Percentiles rank a stretch among this genome's conserved stretches.
These are phyloP conservation scores for Wickerhamiella occidentalis DNA, from an alignment of 805 yeast species.

Conservation along the genomic window DNA sequence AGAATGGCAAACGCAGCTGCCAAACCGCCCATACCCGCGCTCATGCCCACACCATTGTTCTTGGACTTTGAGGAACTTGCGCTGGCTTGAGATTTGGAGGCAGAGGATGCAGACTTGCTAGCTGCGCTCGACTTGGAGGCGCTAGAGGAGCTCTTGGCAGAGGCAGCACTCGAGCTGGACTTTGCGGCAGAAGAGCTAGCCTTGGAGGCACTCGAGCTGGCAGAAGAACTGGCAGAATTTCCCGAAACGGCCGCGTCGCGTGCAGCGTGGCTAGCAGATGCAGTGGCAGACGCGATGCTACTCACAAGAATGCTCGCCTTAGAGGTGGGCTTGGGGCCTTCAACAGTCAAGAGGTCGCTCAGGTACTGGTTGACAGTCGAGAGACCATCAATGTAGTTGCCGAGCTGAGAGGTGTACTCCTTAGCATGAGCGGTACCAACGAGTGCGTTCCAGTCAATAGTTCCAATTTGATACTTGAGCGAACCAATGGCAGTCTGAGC, in stretches of 20 bases:
- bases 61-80: not conserved
- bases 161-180: not conserved
- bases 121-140: conserved; percentile 4
- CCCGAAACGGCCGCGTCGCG: not conserved
- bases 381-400: conserved; percentile 14
- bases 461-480: conserved; percentile 11
- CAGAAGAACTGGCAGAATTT: not conserved
- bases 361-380: conserved; percentile 13
- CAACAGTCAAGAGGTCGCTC: conserved; percentile 3
- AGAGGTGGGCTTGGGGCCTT: not conserved
- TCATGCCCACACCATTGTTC: conserved; percentile 6
- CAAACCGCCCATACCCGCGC: conserved; percentile 16
- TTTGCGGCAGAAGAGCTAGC: not conserved
- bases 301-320: not conserved
- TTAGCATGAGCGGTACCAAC: conserved; percentile 17
- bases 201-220: not conserved
- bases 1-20: conserved; percentile 15
- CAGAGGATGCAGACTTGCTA: conserved; percentile 2
- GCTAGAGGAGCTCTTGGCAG: not conserved
- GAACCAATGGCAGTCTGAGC: conserved; percentile 16
- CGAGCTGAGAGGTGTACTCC: conserved; percentile 16
- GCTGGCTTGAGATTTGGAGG: conserved; percentile 12
- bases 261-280: not conserved
- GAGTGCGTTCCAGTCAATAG: conserved; percentile 16
- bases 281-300: not conserved